Percentiles rank a stretch among this genome's conserved stretches.
phyloP scores from a whole-genome alignment of 805 yeast genomes.

The Myxozyma melibiosi region DNA sequence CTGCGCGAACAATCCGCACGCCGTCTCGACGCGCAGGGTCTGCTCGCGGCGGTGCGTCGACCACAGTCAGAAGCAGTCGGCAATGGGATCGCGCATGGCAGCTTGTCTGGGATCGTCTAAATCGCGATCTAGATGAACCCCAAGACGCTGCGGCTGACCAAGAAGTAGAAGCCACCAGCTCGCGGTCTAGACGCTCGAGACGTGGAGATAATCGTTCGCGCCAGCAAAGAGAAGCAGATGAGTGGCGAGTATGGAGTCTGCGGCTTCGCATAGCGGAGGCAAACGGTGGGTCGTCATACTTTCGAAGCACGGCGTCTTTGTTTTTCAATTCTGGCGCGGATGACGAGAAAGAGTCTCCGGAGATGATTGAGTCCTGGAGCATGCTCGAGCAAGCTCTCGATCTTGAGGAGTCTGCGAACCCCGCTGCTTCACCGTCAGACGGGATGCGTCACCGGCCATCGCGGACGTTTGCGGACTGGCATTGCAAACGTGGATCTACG shows the following conservation, averaged over 20 bases:
- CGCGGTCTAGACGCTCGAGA: background rate
- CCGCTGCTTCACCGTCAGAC: constrained; percentile 7
- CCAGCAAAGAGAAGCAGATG: constrained; percentile 17
- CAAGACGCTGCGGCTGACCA: background rate
- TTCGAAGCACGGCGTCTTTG: constrained; percentile 26
- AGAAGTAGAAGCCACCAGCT: background rate
- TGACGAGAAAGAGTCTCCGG: constrained; percentile 30
- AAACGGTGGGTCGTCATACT: constrained; percentile 20
- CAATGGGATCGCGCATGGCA: constrained; percentile 34
- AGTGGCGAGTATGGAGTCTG: constrained; percentile 20
- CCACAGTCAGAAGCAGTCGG: background rate
- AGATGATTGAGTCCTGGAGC: constrained; percentile 40
- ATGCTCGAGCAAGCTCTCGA: constrained; percentile 39
- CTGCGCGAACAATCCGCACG: background rate
- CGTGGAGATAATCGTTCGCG: background rate
- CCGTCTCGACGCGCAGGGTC: no score
- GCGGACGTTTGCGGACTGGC: constrained; percentile 14
- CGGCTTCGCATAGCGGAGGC: constrained; percentile 26
- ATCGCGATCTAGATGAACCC: constrained; percentile 17
- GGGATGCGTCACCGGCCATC: constrained; percentile 15
- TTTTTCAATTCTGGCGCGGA: constrained; percentile 10
- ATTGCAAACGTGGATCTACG: constrained; percentile 17
- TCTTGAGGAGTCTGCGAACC: constrained; percentile 25
- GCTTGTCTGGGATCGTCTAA: constrained; percentile 29
- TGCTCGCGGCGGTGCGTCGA: no score